Percentiles rank a stretch among this genome's conserved stretches.
Conservation (phyloP, 495 filamentous ascomycete species). For the Xylaria curta region DNA sequence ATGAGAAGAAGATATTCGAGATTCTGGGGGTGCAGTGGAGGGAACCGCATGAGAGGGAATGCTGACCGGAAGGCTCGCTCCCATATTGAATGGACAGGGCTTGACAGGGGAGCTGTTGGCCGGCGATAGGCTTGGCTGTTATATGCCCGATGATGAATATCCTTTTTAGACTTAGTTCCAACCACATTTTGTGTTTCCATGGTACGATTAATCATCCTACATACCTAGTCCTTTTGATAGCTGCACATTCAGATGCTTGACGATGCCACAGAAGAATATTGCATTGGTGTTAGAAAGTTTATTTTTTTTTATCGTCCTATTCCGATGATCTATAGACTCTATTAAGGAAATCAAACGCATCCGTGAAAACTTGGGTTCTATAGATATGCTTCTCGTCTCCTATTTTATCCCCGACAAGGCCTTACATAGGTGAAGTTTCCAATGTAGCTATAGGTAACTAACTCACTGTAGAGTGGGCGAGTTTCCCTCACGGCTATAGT, state of each 20-base stretch:
- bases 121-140: not conserved
- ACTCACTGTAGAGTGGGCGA: not conserved
- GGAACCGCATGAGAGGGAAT: slow-evolving; percentile 79
- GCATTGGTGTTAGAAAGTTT: too few species aligned
- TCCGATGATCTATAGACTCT: not conserved
- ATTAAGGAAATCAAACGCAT: slow-evolving; percentile 5
- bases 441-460: too few species aligned
- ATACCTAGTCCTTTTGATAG: not conserved
- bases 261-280: too few species aligned
- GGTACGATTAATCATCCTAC: not conserved
- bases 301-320: not conserved
- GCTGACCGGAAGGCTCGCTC: slow-evolving; percentile 47
- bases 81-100: not conserved
- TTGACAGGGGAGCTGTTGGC: not conserved
- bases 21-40: slow-evolving; percentile 88
- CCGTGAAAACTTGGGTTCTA: not conserved
- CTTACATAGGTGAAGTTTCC: not conserved
- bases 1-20: slow-evolving; percentile 87
- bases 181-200: not conserved
- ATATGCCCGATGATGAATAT: not conserved
- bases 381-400: slow-evolving; percentile 4
- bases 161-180: not conserved
- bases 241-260: not conserved
- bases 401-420: not conserved
- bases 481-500: not conserved